Conservation (phyloP, 176 grass and related monocot genomes). For the Tillandsia fasciculata region DNA sequence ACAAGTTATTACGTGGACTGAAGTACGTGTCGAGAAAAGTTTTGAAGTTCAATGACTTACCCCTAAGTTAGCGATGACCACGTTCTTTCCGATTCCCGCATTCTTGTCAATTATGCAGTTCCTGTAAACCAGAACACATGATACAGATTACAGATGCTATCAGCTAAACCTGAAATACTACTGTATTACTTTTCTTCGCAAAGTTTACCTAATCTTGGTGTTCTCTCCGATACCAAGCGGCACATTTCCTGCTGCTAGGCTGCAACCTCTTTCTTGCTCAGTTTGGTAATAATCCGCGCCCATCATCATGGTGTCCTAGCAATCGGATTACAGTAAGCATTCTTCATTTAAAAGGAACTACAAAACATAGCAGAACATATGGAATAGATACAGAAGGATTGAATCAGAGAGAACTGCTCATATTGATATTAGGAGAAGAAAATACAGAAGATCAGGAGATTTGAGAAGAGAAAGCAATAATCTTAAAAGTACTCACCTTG, state of each 20-base stretch:
- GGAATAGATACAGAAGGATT: too few relatives aligned
- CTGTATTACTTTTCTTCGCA: neutral
- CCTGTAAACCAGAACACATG: slow-evolving; percentile 8
- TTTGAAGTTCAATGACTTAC: slow-evolving; percentile 19
- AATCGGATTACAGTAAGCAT: neutral
- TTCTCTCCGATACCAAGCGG: slow-evolving; percentile 63
- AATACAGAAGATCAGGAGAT: neutral
- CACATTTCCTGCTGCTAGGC: slow-evolving; percentile 45
- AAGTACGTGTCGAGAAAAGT: too few relatives aligned
- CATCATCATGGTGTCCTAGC: slow-evolving; percentile 80
- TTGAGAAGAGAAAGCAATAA: neutral
- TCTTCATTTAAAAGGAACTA: neutral
- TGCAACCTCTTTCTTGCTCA: slow-evolving; percentile 47
- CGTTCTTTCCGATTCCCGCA: slow-evolving; percentile 67
- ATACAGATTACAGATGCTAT: too few relatives aligned
- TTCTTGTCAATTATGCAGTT: slow-evolving; percentile 85
- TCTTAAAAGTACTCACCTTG: slow-evolving; percentile 34
- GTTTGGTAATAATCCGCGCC: slow-evolving; percentile 81
- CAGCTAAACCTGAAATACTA: too few relatives aligned
- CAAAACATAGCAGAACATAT: too few relatives aligned
- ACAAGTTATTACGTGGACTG: too few relatives aligned
- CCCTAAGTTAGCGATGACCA: slow-evolving; percentile 48
- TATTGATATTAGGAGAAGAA: neutral
- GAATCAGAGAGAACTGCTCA: too few relatives aligned
- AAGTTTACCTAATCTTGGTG: slow-evolving; percentile 50